phyloP scores from a whole-genome alignment of 2,329 filamentous ascomycete species.

The Cladosporium sp. region DNA sequence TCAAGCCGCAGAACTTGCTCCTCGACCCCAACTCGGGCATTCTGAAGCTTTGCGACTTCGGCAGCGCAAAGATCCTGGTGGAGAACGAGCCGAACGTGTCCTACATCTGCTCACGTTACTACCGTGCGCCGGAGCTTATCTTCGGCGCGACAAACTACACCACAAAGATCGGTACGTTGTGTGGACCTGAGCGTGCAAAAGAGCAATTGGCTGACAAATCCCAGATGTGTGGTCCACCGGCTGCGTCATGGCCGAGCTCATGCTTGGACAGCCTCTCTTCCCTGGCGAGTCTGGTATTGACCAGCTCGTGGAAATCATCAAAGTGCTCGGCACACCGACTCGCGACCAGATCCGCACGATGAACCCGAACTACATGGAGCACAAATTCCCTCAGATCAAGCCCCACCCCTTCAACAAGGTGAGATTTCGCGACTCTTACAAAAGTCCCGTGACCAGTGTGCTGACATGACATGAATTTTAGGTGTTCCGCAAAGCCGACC shows the following conservation, averaged over 20 bases:
- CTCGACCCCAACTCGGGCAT: conserved; percentile 89
- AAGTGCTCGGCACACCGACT: conserved; percentile 93
- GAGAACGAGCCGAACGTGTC: conserved; percentile 99
- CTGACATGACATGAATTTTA: conserved; percentile 33
- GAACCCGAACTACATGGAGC: conserved; percentile 99
- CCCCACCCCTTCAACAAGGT: conserved; percentile 97
- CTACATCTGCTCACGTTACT: conserved; percentile 99
- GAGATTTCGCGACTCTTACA: conserved; percentile 17
- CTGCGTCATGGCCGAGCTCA: conserved; percentile 98
- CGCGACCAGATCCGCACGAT: conserved; percentile 98
- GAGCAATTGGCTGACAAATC: conserved; percentile 20
- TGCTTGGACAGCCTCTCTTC: conserved; percentile 97
- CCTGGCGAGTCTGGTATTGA: conserved; percentile 98
- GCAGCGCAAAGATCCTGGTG: conserved; percentile 96
- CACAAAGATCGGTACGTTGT: conserved; percentile 89
- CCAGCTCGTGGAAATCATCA: conserved; percentile 98
- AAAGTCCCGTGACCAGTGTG: not conserved
- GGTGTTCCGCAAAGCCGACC: conserved; percentile 95
- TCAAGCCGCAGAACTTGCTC: conserved; percentile 97
- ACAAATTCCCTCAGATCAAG: conserved; percentile 99
- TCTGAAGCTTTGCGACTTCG: conserved; percentile 97
- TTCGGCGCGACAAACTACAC: conserved; percentile 99
- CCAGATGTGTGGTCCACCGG: conserved; percentile 98
- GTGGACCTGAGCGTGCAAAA: not conserved
- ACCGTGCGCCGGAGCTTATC: conserved; percentile 95